Percentiles rank a stretch among this genome's conserved stretches.
Evolutionary conservation across 805 yeast species (phyloP).

Genomic region (Kockiozyma suomiensis): DNA sequence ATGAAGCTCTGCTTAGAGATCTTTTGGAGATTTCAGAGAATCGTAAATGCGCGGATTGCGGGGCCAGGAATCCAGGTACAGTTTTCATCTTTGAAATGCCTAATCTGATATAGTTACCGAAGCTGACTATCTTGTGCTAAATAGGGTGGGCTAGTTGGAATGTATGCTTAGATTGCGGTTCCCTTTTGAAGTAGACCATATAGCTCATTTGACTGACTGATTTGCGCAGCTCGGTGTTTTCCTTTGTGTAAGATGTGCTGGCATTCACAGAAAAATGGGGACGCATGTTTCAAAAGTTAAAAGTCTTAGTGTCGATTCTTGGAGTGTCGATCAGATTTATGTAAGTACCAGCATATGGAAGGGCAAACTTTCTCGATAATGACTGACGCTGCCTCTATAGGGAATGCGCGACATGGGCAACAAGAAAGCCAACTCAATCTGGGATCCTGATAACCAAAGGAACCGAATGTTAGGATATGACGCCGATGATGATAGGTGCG

Average conservation of each 20-base stretch:
- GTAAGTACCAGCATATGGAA: constrained; percentile 20
- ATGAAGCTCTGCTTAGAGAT: constrained; percentile 58
- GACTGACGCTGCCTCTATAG: constrained; percentile 19
- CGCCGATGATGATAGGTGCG: constrained; percentile 53
- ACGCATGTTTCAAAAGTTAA: constrained; percentile 64
- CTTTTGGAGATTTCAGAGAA: constrained; percentile 62
- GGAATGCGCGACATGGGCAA: constrained; percentile 55
- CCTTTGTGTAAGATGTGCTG: constrained; percentile 83
- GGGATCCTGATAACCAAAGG: constrained; percentile 71
- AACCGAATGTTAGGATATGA: constrained; percentile 72
- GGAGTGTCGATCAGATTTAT: constrained; percentile 63
- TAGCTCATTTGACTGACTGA: background rate
- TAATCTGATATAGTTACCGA: background rate
- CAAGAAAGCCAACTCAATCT: constrained; percentile 56
- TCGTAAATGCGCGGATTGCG: constrained; percentile 82
- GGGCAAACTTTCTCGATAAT: background rate
- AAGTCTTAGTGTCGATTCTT: constrained; percentile 70
- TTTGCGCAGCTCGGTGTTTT: constrained; percentile 58
- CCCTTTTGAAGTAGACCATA: too few species aligned
- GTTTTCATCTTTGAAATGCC: background rate
- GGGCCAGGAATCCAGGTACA: constrained; percentile 61
- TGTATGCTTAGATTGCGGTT: constrained; percentile 25
- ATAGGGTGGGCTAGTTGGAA: constrained; percentile 43
- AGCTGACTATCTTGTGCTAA: background rate
- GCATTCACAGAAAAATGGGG: constrained; percentile 70